Base-by-base conservation (phyloP, 2,329 filamentous ascomycete genomes). In the Dothideomycetes sp. region DNA sequence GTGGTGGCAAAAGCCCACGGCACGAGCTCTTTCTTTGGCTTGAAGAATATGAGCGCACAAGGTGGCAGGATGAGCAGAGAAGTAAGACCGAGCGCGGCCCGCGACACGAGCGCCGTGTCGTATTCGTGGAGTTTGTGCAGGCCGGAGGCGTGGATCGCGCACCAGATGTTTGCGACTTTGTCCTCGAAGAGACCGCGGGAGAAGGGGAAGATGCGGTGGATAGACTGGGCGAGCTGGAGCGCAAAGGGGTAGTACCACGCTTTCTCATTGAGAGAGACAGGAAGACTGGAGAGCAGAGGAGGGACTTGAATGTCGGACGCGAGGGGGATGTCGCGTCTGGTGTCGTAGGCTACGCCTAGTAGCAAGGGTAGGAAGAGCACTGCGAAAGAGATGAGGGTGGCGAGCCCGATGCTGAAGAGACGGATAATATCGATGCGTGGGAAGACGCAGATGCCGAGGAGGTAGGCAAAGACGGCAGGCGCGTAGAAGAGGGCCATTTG, bases 401-500 rank as follows among this genome's bases (percentile, higher is more conserved):
- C 73, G 17, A 85, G 57, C 0, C 82, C 79, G 46, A 96, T 89
- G 5, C 74, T 75, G 4, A 91, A 48, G 17, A 96, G 75, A 3
- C 86, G 77, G 0, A 71, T 58, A 2, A 79, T 51, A 41, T 81
- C 79, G 52, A 88, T 62, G 9, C 70, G 69, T 1, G 88, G 88
- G 47, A 79, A 81, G n/a, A 93, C 52, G 55, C 88, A 95, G 53
- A 80, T 78, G 7, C 89, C 91, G 1, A 96, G 68, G 2, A 98
- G 77, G 55, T 88, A 98, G 22, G 86, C 82, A 58, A 96, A 96
- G 42, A 96, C 80, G 15, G 81, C 80, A 11, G 93, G 88, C 3
- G 93, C 87, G 61, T 95, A 98, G 65, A 96, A 98, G 12, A 98
- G 71, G 1, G 89, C 89, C 93, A 98, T 98, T 61, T 98, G 91